Conservation (phyloP, 768 basidiomycete genomes). For the Suillus subluteus region DNA sequence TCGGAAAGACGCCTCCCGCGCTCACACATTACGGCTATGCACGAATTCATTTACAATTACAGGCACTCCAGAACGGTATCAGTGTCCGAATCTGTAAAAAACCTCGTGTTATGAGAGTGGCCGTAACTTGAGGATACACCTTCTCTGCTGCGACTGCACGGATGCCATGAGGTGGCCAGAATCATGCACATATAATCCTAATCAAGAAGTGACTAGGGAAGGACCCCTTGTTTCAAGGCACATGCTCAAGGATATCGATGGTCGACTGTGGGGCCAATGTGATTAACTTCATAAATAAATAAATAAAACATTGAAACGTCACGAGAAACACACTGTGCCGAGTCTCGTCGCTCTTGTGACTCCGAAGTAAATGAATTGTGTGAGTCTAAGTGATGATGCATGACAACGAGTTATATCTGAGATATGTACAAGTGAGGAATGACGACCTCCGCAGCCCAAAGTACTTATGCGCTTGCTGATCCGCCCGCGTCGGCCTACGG, state of each 20-base stretch:
- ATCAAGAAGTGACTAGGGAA: conserved; percentile 1
- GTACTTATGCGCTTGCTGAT: not conserved
- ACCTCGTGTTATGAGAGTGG: not conserved
- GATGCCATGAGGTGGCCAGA: not conserved
- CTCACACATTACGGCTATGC: not conserved
- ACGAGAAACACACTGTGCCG: not conserved
- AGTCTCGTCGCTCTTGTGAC: not conserved
- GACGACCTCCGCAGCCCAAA: not conserved
- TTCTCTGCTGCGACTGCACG: conserved; percentile 2
- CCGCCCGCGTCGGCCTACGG: not conserved
- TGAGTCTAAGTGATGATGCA: not conserved
- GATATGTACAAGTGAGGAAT: not conserved
- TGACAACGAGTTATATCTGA: not conserved
- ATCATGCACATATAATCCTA: not conserved
- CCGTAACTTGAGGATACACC: not conserved
- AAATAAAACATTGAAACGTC: not conserved
- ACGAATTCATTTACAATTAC: not conserved
- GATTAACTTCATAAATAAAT: not conserved
- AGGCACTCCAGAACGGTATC: not conserved
- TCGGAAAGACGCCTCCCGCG: not conserved
- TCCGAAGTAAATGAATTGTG: not conserved
- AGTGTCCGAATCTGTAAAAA: not conserved
- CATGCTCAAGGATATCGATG: not conserved
- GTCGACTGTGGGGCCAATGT: not conserved
- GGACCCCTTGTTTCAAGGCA: not conserved